These are phyloP conservation scores for Zygosaccharomyces sapae DNA, from an alignment of 1,139 yeast species.

Conservation along the genomic window DNA sequence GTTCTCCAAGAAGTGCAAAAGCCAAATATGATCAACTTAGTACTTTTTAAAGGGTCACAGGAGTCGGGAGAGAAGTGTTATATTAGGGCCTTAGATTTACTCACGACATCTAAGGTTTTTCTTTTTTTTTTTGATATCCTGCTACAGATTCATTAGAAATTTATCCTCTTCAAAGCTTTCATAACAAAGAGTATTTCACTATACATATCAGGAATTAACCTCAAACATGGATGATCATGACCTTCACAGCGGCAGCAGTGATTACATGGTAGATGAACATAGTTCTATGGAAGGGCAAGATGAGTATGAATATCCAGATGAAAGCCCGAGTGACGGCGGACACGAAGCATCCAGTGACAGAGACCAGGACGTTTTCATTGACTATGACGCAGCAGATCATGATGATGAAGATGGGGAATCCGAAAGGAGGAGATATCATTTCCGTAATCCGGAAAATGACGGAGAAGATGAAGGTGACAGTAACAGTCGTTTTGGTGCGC, in stretches of 20 bases:
- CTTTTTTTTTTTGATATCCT: too few species aligned
- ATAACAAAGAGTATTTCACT: not conserved
- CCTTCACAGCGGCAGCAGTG: constrained; percentile 12
- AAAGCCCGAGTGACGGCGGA: constrained; percentile 5
- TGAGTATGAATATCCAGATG: constrained; percentile 6
- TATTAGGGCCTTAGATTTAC: too few species aligned
- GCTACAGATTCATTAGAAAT: too few species aligned
- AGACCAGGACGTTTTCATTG: constrained; percentile 6
- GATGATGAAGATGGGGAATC: constrained; percentile 25
- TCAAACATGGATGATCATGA: constrained; percentile 12
- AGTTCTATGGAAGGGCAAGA: constrained; percentile 8
- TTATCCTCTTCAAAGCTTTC: too few species aligned
- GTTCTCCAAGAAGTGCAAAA: not conserved
- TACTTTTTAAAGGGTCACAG: constrained; percentile 1
- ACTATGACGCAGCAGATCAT: constrained; percentile 15
- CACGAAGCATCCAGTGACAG: constrained; percentile 3
- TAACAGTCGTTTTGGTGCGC: constrained; percentile 20
- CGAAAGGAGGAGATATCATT: constrained; percentile 24
- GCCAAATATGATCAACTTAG: constrained; percentile 4
- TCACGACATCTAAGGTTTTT: too few species aligned
- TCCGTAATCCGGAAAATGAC: constrained; percentile 16
- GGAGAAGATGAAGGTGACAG: constrained; percentile 20
- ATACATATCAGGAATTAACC: not conserved
- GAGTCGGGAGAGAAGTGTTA: not conserved
- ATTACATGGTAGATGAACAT: constrained; percentile 15